These are phyloP conservation scores for Coemansia sp. DNA, from an alignment of 192 early-diverging fungal genomes.

Conservation along the genomic window DNA sequence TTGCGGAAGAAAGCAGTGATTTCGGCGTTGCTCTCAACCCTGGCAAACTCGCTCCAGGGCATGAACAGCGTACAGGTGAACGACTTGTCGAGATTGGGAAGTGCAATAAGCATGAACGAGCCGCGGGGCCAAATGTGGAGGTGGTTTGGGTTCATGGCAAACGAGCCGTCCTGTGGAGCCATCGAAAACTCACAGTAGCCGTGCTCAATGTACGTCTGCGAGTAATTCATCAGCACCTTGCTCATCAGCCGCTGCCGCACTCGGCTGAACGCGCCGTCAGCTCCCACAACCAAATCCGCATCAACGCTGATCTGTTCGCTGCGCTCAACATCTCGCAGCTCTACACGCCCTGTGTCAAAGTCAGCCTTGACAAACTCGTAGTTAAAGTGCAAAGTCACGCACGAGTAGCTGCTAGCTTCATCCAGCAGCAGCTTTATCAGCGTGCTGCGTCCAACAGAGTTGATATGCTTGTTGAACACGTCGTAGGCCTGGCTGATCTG, in stretches of 20 bases:
- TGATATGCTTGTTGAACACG: conserved; percentile 87
- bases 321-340: conserved; percentile 25
- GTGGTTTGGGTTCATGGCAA: conserved; percentile 84
- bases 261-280: conserved; percentile 84
- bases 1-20: conserved; percentile 68
- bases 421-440: conserved; percentile 81
- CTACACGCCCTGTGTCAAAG: conserved; percentile 64
- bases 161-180: conserved; percentile 66
- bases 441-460: conserved; percentile 84
- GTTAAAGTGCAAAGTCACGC: conserved; percentile 77
- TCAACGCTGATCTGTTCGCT: conserved; percentile 32
- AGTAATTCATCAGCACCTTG: conserved; percentile 74
- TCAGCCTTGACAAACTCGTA: conserved; percentile 68
- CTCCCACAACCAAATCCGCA: conserved; percentile 82
- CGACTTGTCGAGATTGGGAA: conserved; percentile 89
- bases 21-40: conserved; percentile 63
- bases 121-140: conserved; percentile 97
- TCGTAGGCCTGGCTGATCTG: conserved; percentile 83
- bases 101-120: conserved; percentile 96
- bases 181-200: conserved; percentile 92
- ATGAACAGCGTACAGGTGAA: conserved; percentile 98
- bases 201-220: conserved; percentile 87
- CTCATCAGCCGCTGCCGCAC: conserved; percentile 82
- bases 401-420: conserved; percentile 62
- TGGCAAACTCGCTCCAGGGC: conserved; percentile 82